Evolutionary conservation across 2,329 filamentous ascomycete genomes (phyloP).

Genomic region (Zalaria obscura): DNA sequence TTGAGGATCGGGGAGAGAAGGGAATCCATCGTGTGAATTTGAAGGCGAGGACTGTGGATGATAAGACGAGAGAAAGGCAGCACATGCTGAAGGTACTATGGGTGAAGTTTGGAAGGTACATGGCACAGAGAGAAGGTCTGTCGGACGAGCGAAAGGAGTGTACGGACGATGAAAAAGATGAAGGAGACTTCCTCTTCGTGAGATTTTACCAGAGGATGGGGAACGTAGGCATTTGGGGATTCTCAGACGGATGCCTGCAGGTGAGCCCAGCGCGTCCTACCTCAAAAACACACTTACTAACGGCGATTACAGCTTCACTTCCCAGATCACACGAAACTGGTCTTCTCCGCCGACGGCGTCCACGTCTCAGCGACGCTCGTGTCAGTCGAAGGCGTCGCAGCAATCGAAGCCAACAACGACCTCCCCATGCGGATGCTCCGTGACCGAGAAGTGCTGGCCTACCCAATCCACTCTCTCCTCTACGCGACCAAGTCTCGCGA

Average conservation of each 20-base stretch:
- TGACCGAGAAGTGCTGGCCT: constrained; percentile 55
- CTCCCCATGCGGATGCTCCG: constrained; percentile 53
- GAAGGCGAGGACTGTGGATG: constrained; percentile 2
- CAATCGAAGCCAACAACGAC: constrained; percentile 47
- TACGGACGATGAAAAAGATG: constrained; percentile 4
- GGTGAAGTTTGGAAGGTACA: constrained; percentile 61
- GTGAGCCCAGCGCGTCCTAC: constrained; percentile 24
- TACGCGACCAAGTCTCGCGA: constrained; percentile 39
- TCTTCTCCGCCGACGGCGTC: constrained; percentile 58
- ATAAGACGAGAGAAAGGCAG: constrained; percentile 36
- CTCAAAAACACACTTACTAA: constrained; percentile 1
- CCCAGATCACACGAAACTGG: constrained; percentile 75
- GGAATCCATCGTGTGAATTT: constrained; percentile 34
- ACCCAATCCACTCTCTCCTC: constrained; percentile 58
- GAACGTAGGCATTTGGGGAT: constrained; percentile 70
- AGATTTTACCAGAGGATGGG: constrained; percentile 73
- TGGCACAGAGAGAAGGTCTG: constrained; percentile 33
- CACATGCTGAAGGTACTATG: constrained; percentile 43
- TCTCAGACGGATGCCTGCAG: constrained; percentile 66
- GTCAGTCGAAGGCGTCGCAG: constrained; percentile 52
- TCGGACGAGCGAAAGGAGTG: constrained; percentile 32
- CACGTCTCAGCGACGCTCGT: constrained; percentile 70
- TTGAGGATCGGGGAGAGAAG: constrained; percentile 52
- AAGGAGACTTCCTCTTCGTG: constrained; percentile 34
- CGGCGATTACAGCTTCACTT: constrained; percentile 58